Base-by-base conservation (phyloP, 2,329 filamentous ascomycete species). In the Fusarium chaquense region DNA sequence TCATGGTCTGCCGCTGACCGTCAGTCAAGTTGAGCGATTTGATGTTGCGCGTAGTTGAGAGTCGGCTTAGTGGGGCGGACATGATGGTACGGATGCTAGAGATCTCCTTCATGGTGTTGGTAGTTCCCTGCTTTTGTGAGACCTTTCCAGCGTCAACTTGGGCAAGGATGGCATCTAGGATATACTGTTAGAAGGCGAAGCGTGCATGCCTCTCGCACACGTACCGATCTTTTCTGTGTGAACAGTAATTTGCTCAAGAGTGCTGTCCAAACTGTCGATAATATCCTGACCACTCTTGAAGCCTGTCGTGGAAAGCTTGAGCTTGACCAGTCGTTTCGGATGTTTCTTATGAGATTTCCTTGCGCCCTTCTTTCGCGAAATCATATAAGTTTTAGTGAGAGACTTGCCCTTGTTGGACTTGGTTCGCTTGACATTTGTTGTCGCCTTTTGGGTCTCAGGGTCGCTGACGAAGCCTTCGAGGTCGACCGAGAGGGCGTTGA, bases 261-360 rank as follows among this genome's bases (percentile, higher is more conserved):
- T 56, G 16, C 41, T 65, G 16, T 41, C 47, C 54, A 65, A 8
- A 0, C 26, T 32, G 8, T 30, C 24, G 10, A 49, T 20, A 9
- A 65, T 40, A 15, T 65, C 62, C 2, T 40, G n/a, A 3, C 43
- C 38, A 2, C 38, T 55, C 26, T 49, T 65, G 43, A 65, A 65
- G 10, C 62, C 54, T 0, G 41, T 49, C 1, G 53, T 24, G 2
- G 30, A 26, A 13, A 38, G 12, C n/a, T 53, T 49, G 4, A 40
- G 58, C 15, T 20, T 52, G n/a, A 56, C 15, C 4, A 49, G 13
- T 15, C 60, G 32, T 10, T 46, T 64, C 12, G 38, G 28, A 9
- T 58, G 51, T 7, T 51, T 58, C 20, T 32, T 46, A 2, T 58
- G 30, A 1, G 60, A 18, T 2, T 35, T 58, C 4, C 32, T 45